Evolutionary conservation across 1,284 basidiomycete genomes (phyloP), one percentile per base, ranked within the genome.

Genomic region (Leccinum pachyderme): DNA sequence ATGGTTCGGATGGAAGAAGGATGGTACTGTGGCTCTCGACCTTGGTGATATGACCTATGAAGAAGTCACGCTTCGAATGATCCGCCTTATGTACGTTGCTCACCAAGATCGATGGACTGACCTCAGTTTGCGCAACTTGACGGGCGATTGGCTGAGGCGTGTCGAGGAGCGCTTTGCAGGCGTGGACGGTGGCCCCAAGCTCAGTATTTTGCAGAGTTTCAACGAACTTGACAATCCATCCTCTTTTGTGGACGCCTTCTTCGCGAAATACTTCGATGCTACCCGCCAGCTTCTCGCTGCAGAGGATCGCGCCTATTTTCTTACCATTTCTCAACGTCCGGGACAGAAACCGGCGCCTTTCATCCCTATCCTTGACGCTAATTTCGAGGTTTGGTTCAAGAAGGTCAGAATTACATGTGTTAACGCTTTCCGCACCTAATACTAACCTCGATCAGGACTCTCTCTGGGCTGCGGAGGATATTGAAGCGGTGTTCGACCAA

Each of bases 331-430:
- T 44, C 95, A 98, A 73, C 84, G 97, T 53, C 93, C 93, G 13
- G 93, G 93, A 13, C 96, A 99, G 80, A 99, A 99, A 79, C 97
- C 97, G 0, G 95, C 91, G 7, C 97, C 96, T 2, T 99, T 98
- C 81, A 98, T 99, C 64, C 95, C 96, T n/a, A 87, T 98, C 50
- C 83, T 99, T 48, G 95, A 98, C 73, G 84, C 86, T 25, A 86
- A 75, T 63, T 98, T 99, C 71, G 93, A 96, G 72, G 93, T 98
- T 53, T 98, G 95, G 94, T 98, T 98, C 79, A 98, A 98, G 82
- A 97, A 97, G 85, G 91, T 90, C 58, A 27, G 78, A 63, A 50
- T 37, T 48, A 28, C 32, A 55, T 11, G 29, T 22, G 24, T 51
- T 11, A 5, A 55, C 25, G 29, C 47, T 56, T 37, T 43, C 3